phyloP scores from a whole-genome alignment of 2,329 filamentous ascomycete genomes.

The Penicillium sp. region DNA sequence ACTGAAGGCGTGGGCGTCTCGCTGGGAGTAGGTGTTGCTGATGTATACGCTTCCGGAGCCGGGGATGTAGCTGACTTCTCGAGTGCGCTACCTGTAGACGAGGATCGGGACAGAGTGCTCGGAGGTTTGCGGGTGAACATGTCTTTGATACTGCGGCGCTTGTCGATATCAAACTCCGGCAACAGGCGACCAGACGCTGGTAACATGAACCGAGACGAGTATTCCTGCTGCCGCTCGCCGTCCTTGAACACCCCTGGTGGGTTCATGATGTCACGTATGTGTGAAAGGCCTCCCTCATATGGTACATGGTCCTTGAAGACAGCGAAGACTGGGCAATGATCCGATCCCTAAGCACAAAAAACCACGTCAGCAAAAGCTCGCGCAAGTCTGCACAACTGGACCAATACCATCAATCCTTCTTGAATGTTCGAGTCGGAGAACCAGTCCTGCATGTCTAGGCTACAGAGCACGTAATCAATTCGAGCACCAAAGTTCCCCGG shows the following conservation, averaged over 20 bases:
- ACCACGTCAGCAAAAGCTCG: conserved; percentile 18
- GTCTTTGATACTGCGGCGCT: conserved; percentile 79
- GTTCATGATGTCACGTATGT: conserved; percentile 74
- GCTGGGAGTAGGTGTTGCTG: background rate
- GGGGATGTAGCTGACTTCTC: conserved; percentile 5
- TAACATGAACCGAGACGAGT: conserved; percentile 63
- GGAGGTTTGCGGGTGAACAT: conserved; percentile 74
- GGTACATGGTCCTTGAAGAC: conserved; percentile 64
- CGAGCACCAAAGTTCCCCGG: conserved; percentile 89
- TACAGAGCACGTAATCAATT: conserved; percentile 92
- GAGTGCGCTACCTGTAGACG: conserved; percentile 13
- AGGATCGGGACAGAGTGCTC: background rate
- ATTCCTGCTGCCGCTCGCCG: conserved; percentile 65
- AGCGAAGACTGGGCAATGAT: conserved; percentile 92
- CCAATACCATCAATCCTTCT: conserved; percentile 70
- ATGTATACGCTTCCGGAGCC: background rate
- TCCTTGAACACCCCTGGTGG: conserved; percentile 67
- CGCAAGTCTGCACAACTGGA: background rate
- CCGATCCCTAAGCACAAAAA: conserved; percentile 62
- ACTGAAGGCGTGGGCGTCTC: background rate
- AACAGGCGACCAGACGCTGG: conserved; percentile 78
- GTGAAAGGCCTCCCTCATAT: conserved; percentile 48
- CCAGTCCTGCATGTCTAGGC: conserved; percentile 73
- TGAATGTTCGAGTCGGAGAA: conserved; percentile 81
- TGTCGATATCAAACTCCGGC: conserved; percentile 71